Evolutionary conservation across 352 stramenopile genomes (phyloP), one percentile per base, ranked within the genome.

Genomic region (Globisporangium echinulatum): DNA sequence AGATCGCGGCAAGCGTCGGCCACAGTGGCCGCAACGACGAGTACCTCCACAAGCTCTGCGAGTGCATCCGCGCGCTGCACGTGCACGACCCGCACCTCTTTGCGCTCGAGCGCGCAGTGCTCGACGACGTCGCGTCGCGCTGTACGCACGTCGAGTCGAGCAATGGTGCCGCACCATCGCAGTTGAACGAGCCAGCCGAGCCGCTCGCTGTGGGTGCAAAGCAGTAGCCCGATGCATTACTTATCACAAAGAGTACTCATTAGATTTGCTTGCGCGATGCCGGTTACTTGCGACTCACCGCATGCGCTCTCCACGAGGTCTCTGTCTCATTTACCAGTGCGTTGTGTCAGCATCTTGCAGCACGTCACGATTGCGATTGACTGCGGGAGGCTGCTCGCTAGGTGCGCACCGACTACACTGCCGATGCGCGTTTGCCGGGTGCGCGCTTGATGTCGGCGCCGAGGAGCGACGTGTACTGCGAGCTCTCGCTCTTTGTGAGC

Each of bases 11-110:
- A 6, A 72, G 80, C 14, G 72, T 66, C 33, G 85, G 85, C 33
- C 73, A 74, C 61, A 92, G 82, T 49, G 85, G 85, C 17, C 81
- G 82, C 42, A 95, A 95, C 69, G 79, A 85, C 50, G 85, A 95
- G 70, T 95, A 95, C 61, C 70, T 95, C 48, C 82, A 88, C 53
- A 83, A 80, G 57, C 77, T 95, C 56, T 90, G 81, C 59, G 77
- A 88, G 50, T 81, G 72, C 78, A 92, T 94, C 77, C 82, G 81
- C 56, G 55, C 73, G 49, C 65, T 94, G 57, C 67, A 90, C 40
- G 81, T 94, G 54, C 64, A 68, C 55, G 85, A 94, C 58, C 79
- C 79, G 52, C 85, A 94, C 60, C 68, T 94, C 43, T 75, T 79
- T 4, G 76, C 79, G 38, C 68, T 94, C 8, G 85, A 94, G 66